These are phyloP conservation scores for Microdochium bolleyi DNA, from an alignment of 2,329 filamentous ascomycete species.

Conservation along the genomic window DNA sequence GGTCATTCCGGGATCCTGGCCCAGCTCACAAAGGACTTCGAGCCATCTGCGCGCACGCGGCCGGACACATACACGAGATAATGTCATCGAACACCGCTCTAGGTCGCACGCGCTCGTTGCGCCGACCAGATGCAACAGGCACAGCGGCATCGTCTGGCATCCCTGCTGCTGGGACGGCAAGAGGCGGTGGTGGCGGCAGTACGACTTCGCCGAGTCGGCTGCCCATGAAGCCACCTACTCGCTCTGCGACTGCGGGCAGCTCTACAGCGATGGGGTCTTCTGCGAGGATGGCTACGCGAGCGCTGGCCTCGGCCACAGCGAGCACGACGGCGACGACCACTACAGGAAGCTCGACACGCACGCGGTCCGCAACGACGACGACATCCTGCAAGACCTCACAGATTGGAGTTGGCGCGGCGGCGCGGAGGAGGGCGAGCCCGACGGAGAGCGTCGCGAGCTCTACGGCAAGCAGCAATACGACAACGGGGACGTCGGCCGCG, in stretches of 20 bases:
- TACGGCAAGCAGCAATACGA: constrained; percentile 4
- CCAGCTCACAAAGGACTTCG: no score
- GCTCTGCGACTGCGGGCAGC: constrained; percentile 19
- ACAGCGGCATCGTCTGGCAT: no score
- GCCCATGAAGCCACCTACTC: constrained; percentile 34
- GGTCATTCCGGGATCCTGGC: no score
- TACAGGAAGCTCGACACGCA: background rate
- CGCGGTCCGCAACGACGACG: background rate
- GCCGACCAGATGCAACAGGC: constrained; percentile 24
- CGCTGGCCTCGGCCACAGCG: background rate
- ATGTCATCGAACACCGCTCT: constrained; percentile 26
- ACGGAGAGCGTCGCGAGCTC: no score
- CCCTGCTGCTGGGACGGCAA: no score
- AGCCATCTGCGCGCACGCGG: no score
- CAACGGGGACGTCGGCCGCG: constrained; percentile 8
- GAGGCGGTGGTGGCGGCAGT: background rate
- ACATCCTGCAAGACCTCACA: background rate
- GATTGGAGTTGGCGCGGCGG: no score
- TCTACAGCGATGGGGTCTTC: constrained; percentile 7
- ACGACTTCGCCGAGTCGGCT: constrained; percentile 28
- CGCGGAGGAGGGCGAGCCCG: no score
- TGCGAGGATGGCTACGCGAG: background rate
- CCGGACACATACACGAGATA: no score
- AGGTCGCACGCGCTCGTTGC: constrained; percentile 39
- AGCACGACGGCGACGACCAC: background rate